Evolutionary conservation across 2,329 filamentous ascomycete genomes (phyloP).

Genomic region (Aureobasidium lini): DNA sequence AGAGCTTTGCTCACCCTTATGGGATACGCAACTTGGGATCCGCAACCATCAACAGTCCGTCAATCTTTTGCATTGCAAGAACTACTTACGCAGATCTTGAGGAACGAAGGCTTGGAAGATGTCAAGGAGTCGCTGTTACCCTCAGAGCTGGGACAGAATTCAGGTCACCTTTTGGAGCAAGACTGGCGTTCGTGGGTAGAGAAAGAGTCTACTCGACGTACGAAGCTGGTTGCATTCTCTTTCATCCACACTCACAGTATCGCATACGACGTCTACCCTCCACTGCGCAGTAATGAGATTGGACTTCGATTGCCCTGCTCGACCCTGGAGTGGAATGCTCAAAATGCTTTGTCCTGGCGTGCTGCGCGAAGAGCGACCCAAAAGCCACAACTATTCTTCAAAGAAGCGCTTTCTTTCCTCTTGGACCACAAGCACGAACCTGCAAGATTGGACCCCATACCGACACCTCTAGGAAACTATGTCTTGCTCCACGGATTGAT

Average conservation of each 20-base stretch:
- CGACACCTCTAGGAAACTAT: slow-evolving; percentile 49
- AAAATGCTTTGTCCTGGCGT: slow-evolving; percentile 42
- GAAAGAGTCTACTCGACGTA: slow-evolving; percentile 47
- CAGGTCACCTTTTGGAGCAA: background rate
- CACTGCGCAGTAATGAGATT: slow-evolving; percentile 30
- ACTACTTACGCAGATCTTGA: slow-evolving; percentile 47
- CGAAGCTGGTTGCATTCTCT: slow-evolving; percentile 50
- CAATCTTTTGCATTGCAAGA: slow-evolving; percentile 52
- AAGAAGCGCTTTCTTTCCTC: background rate
- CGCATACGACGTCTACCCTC: slow-evolving; percentile 54
- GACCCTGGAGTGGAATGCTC: slow-evolving; percentile 49
- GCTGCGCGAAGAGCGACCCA: background rate
- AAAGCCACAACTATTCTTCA: slow-evolving; percentile 12
- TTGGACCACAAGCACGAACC: background rate
- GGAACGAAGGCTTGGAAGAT: slow-evolving; percentile 42
- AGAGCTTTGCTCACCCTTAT: slow-evolving; percentile 57
- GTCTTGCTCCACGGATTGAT: slow-evolving; percentile 64
- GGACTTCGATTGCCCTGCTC: slow-evolving; percentile 40
- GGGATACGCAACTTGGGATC: slow-evolving; percentile 53
- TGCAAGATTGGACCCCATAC: background rate
- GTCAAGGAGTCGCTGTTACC: background rate
- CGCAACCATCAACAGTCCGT: slow-evolving; percentile 48
- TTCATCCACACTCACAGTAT: slow-evolving; percentile 55
- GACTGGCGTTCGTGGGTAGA: slow-evolving; percentile 41
- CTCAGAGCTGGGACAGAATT: background rate